Evolutionary conservation across 139 green algal species (phyloP).

Genomic region (Zygnema circumcarinatum): DNA sequence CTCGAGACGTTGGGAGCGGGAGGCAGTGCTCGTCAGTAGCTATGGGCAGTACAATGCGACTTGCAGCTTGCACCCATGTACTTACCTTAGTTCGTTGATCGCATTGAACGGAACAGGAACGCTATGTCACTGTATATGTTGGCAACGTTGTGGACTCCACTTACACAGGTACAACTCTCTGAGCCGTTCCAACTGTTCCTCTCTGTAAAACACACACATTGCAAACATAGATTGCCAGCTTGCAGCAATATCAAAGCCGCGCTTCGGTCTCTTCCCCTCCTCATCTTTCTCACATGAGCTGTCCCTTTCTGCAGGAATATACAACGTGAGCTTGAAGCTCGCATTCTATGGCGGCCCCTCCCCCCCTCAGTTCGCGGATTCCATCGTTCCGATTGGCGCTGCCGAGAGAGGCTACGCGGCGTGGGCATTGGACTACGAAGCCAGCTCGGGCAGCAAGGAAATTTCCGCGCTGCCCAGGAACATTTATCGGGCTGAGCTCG

Average conservation of each 20-base stretch:
- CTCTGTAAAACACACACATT: too few relatives aligned
- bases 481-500: conserved; percentile 31
- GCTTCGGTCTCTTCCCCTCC: too few relatives aligned
- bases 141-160: not conserved
- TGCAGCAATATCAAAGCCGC: too few relatives aligned
- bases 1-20: too few relatives aligned
- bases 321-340: not conserved
- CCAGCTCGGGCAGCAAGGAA: not conserved
- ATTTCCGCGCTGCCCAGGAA: conserved; percentile 17
- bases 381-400: not conserved
- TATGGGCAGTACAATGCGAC: too few relatives aligned
- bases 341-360: not conserved
- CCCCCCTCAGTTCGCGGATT: not conserved
- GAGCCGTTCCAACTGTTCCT: too few relatives aligned
- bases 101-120: too few relatives aligned
- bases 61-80: too few relatives aligned
- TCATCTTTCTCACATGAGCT: too few relatives aligned
- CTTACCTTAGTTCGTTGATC: too few relatives aligned
- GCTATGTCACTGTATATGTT: not conserved
- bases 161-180: not conserved
- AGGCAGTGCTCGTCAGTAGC: too few relatives aligned
- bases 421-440: not conserved
- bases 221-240: too few relatives aligned
- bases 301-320: not conserved
- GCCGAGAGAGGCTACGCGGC: not conserved